Percentiles rank a stretch among this genome's conserved stretches.
These are phyloP conservation scores for Ogataea trehaloabstinens DNA, from an alignment of 805 yeast species.

Conservation along the genomic window DNA sequence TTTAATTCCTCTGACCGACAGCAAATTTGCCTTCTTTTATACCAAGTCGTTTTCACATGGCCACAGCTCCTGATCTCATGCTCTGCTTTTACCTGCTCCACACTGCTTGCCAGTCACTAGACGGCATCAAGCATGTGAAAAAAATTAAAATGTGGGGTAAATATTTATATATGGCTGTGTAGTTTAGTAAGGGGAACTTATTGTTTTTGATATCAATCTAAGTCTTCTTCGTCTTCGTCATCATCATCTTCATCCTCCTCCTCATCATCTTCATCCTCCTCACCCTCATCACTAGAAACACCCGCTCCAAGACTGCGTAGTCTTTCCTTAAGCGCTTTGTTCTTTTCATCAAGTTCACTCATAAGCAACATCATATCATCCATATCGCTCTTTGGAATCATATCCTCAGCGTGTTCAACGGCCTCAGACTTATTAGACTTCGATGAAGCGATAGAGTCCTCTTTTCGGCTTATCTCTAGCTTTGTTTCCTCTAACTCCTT, in stretches of 20 bases:
- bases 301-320: conserved; percentile 55
- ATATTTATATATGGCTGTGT: too few species aligned
- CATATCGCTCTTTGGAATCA: conserved; percentile 51
- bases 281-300: conserved; percentile 70
- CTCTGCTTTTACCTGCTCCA: too few species aligned
- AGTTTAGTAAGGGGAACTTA: too few species aligned
- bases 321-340: conserved; percentile 51
- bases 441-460: neutral
- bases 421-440: neutral
- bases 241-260: conserved; percentile 42
- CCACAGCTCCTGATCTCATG: too few species aligned
- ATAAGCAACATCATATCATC: conserved; percentile 78
- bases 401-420: conserved; percentile 12
- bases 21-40: too few species aligned
- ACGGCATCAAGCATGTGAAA: too few species aligned
- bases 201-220: neutral
- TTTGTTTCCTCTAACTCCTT: neutral
- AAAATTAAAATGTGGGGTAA: too few species aligned
- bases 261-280: conserved; percentile 61
- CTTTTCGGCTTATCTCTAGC: neutral
- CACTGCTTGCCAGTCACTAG: too few species aligned
- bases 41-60: too few species aligned
- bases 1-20: too few species aligned
- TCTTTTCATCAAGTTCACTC: conserved; percentile 72
- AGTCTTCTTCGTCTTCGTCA: conserved; percentile 14